A percentile compares a stretch with the other conserved stretches of the same genome.
phyloP scores from a whole-genome alignment of 805 yeast species.

The Dipodascopsis uninucleata region DNA sequence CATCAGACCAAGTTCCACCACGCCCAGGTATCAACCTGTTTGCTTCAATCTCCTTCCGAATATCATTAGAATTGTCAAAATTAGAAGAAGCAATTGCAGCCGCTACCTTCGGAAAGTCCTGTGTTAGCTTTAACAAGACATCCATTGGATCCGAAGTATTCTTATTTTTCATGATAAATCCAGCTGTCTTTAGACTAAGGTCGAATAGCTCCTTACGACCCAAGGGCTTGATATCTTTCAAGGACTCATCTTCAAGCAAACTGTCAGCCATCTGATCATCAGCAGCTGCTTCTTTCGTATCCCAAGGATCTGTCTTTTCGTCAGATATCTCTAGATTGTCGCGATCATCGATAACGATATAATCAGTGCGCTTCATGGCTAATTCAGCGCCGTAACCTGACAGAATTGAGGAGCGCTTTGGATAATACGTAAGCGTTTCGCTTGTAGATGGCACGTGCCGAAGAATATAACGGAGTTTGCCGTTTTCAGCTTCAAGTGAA shows the following conservation, averaged over 20 bases:
- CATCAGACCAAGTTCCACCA: constrained; percentile 28
- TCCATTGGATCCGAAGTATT: constrained; percentile 37
- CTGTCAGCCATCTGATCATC: constrained; percentile 15
- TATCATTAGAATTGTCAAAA: constrained; percentile 13
- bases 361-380: constrained; percentile 62
- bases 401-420: constrained; percentile 9
- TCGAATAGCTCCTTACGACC: constrained; percentile 30
- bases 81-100: constrained; percentile 37
- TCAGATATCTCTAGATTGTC: constrained; percentile 29
- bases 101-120: constrained; percentile 56
- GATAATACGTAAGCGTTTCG: constrained; percentile 32
- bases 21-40: constrained; percentile 15
- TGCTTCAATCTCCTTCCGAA: constrained; percentile 29
- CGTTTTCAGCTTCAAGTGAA: constrained; percentile 54
- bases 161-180: constrained; percentile 34
- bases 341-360: constrained; percentile 61
- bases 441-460: constrained; percentile 53
- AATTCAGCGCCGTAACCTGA: constrained; percentile 66
- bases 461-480: constrained; percentile 71
- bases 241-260: constrained; percentile 30
- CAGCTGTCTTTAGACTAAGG: constrained; percentile 35
- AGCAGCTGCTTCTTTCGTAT: constrained; percentile 2
- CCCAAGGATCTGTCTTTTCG: constrained; percentile 1
- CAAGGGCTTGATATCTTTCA: constrained; percentile 25
- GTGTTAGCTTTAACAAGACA: constrained; percentile 41